Base-by-base conservation (phyloP, 2,329 filamentous ascomycete genomes). In the Xylaria hypoxylon region DNA sequence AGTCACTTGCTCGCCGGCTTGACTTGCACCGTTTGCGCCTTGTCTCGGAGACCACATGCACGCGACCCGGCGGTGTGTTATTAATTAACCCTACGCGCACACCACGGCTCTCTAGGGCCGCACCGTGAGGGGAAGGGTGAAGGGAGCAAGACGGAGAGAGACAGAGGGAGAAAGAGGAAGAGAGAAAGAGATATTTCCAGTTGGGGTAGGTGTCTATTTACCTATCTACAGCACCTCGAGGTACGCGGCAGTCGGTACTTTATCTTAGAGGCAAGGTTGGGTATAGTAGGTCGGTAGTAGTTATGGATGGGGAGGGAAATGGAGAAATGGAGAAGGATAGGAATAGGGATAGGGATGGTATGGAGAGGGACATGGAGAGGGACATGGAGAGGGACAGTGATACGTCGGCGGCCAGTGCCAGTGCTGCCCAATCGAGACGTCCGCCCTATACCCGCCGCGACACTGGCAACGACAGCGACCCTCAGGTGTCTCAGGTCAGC, bases 371-470 rank as follows among this genome's bases (percentile, higher is more conserved):
- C 7, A 50, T 11, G 38, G 61, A 61, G 47, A 71, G 65, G 68
- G 66, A 69, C 65, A 73, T 68, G 69, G 83, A 86, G 70, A 75
- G 74, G 69, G 82, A 86, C 72, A 75, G 75, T 72, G 81, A 84
- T 77, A 83, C 81, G 79, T 78, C 81, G 78, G 80, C n/a, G n/a
- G n/a, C n/a, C n/a, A n/a, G n/a, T n/a, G n/a, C 81, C 71, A 77
- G 79, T 71, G 77, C 78, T 76, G 78, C 79, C 85, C 85, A 87
- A 86, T 86, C 84, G 86, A 86, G 86, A 79, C 82, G 82, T 28
- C 80, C 83, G 74, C 70, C 79, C 61, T 76, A 75, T 65, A 71
- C 72, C 68, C 78, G 77, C 64, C 76, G 74, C 67, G 72, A 80
- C 68, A 71, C 62, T 28, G 50, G 53, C 44, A 62, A 63, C 33